Conservation (phyloP, 2,329 filamentous ascomycete genomes). For the Xylariaceae sp. region DNA sequence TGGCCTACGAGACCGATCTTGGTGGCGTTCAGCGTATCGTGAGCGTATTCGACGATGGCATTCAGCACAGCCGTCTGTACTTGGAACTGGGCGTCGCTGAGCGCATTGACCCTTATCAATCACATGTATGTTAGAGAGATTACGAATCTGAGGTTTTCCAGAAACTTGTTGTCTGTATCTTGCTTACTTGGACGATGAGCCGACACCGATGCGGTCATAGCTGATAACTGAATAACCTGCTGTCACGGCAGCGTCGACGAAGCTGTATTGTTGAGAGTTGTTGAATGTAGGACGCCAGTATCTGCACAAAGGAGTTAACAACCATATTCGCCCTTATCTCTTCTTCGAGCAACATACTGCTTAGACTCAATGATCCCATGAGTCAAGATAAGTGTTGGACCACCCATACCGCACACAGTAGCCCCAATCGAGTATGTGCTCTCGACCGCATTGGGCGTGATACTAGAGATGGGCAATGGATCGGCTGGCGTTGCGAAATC, state of each 20-base stretch:
- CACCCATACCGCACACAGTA: conserved; percentile 39
- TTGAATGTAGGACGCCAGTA: conserved; percentile 40
- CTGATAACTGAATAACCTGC: conserved; percentile 43
- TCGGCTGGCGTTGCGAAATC: conserved; percentile 32
- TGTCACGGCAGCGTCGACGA: conserved; percentile 37
- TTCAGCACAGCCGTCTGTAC: conserved; percentile 42
- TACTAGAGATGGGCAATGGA: conserved; percentile 36
- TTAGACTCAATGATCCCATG: conserved; percentile 44
- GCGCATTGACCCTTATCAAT: conserved; percentile 31
- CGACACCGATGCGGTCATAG: conserved; percentile 43
- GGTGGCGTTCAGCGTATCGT: conserved; percentile 29
- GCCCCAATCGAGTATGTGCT: conserved; percentile 39
- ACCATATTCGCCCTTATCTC: background rate
- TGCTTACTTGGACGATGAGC: conserved; percentile 42
- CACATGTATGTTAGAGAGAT: background rate
- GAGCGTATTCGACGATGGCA: conserved; percentile 37
- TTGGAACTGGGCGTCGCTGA: conserved; percentile 42
- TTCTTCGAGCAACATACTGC: conserved; percentile 26
- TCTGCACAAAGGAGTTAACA: conserved; percentile 21
- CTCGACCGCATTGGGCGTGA: conserved; percentile 29
- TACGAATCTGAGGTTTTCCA: background rate
- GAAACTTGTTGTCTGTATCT: background rate
- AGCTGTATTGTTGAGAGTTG: conserved; percentile 33
- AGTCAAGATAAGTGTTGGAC: conserved; percentile 37
- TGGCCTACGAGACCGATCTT: conserved; percentile 42